phyloP scores from a whole-genome alignment of 1,284 basidiomycete genomes.

The Athelia sp. region DNA sequence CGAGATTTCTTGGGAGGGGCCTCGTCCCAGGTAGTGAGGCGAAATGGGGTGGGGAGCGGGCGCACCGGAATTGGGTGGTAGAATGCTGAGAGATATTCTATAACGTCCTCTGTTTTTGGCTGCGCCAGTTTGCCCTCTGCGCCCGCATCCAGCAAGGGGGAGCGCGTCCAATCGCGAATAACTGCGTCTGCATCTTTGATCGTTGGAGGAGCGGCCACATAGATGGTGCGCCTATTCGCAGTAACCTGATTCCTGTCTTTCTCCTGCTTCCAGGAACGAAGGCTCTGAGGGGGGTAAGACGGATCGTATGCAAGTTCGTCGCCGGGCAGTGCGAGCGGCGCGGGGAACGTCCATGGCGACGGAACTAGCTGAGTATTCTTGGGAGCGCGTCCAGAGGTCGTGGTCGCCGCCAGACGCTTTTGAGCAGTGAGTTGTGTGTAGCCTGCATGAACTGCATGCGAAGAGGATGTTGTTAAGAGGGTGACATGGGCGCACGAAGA shows the following conservation, averaged over 20 bases:
- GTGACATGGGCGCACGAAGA: too few relatives aligned
- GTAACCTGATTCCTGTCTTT: slow-evolving; percentile 26
- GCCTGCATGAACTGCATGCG: slow-evolving; percentile 10
- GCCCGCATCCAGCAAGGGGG: slow-evolving; percentile 1
- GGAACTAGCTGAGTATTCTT: not conserved
- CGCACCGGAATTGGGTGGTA: slow-evolving; percentile 27
- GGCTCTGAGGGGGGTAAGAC: slow-evolving; percentile 25
- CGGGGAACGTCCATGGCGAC: slow-evolving; percentile 17
- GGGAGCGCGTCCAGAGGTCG: not conserved
- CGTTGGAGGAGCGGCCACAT: slow-evolving; percentile 24
- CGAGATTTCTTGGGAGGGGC: slow-evolving; percentile 8
- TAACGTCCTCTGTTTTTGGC: slow-evolving; percentile 15
- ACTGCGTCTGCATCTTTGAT: slow-evolving; percentile 15
- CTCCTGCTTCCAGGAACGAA: slow-evolving; percentile 21
- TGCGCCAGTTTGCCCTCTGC: not conserved
- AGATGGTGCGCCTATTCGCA: slow-evolving; percentile 18
- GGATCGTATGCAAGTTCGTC: slow-evolving; percentile 28
- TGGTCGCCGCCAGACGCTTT: slow-evolving; percentile 16
- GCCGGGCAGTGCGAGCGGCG: slow-evolving; percentile 25
- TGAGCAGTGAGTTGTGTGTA: slow-evolving; percentile 14
- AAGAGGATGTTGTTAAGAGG: not conserved
- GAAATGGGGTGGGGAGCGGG: slow-evolving; percentile 13
- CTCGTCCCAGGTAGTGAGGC: slow-evolving; percentile 22
- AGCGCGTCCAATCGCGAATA: slow-evolving; percentile 18
- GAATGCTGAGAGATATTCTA: slow-evolving; percentile 25